phyloP scores from a whole-genome alignment of 2,329 filamentous ascomycete genomes.

The Diaporthe helianthi region DNA sequence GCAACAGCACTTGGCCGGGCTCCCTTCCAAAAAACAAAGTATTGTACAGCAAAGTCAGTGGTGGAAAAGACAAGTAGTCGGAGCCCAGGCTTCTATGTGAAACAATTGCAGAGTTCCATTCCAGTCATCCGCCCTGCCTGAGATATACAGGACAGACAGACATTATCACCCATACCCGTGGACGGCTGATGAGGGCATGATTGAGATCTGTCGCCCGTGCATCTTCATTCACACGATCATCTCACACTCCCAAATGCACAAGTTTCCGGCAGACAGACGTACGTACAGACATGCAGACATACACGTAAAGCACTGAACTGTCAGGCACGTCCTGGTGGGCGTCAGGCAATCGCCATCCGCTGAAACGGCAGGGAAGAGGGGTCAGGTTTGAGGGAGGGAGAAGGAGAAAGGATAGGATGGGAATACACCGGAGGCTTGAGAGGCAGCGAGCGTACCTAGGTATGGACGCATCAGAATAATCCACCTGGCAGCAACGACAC shows the following conservation, averaged over 20 bases:
- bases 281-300: neutral
- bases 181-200: neutral
- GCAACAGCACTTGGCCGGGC: slow-evolving; percentile 3
- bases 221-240: neutral
- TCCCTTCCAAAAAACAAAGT: neutral
- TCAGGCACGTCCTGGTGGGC: slow-evolving; percentile 18
- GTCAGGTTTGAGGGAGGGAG: slow-evolving; percentile 7
- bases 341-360: slow-evolving; percentile 18
- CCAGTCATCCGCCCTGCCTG: slow-evolving; percentile 5
- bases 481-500: slow-evolving; percentile 26
- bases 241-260: neutral
- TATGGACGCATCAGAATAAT: neutral
- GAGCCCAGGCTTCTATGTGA: slow-evolving; percentile 22
- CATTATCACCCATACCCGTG: neutral
- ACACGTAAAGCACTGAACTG: neutral
- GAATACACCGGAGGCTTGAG: no score
- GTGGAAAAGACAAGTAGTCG: slow-evolving; percentile 7
- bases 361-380: slow-evolving; percentile 21
- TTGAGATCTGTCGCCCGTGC: neutral
- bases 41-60: neutral
- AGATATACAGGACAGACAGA: slow-evolving; percentile 11
- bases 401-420: neutral
- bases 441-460: no score
- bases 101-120: slow-evolving; percentile 27
- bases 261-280: no score